These are phyloP conservation scores for Paracamarosporium sp. DNA, from an alignment of 2,329 filamentous ascomycete species.

Conservation along the genomic window DNA sequence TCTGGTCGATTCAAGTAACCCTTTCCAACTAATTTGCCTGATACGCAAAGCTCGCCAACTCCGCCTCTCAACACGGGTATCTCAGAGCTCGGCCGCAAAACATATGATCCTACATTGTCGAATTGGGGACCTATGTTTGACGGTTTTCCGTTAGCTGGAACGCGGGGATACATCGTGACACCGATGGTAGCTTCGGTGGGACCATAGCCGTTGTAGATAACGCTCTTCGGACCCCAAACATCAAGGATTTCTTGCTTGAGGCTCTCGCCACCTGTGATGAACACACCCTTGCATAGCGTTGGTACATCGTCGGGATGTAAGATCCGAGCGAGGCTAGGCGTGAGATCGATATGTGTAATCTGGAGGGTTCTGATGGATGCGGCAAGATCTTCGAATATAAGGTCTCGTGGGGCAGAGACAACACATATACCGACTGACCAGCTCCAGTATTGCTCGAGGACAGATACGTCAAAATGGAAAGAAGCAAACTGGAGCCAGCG, in stretches of 20 bases:
- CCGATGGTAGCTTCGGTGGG: constrained; percentile 94
- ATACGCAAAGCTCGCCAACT: constrained; percentile 87
- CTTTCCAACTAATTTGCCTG: constrained; percentile 84
- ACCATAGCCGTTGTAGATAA: constrained; percentile 90
- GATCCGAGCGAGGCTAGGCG: constrained; percentile 82
- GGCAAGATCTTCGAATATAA: constrained; percentile 84
- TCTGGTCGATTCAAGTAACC: constrained; percentile 84
- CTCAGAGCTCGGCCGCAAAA: constrained; percentile 73
- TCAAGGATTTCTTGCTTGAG: constrained; percentile 89
- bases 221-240: constrained; percentile 77
- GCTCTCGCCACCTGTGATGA: constrained; percentile 91
- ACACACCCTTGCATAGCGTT: constrained; percentile 79
- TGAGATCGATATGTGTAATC: constrained; percentile 92
- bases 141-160: constrained; percentile 77
- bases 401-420: constrained; percentile 79
- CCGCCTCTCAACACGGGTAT: constrained; percentile 77
- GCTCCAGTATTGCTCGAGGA: constrained; percentile 93
- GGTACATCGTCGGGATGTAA: constrained; percentile 82
- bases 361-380: constrained; percentile 72
- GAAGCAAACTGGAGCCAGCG: constrained; percentile 93
- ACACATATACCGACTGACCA: constrained; percentile 91
- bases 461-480: constrained; percentile 92
- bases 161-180: constrained; percentile 85
- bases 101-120: constrained; percentile 83
- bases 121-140: constrained; percentile 90